Evolutionary conservation across 768 basidiomycete genomes (phyloP), one percentile per base, ranked within the genome.

Genomic region (Cyathus striatus): DNA sequence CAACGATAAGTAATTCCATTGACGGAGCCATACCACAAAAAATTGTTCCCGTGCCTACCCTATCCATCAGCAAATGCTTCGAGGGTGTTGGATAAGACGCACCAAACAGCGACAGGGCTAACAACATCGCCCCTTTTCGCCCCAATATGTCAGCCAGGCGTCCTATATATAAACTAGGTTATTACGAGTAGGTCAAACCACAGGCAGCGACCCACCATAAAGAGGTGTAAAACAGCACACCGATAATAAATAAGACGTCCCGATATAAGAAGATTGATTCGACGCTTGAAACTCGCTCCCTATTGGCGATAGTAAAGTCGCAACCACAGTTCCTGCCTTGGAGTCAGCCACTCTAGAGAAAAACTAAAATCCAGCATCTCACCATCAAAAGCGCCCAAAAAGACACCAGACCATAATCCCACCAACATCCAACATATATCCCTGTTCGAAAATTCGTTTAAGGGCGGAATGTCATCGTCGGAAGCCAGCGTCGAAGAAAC

Each of bases 141-240:
- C 89, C 89, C 48, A 92, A 61, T 53, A 91, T 88, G 65, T 92
- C 89, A 45, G 90, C 78, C 47, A 92, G 69, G 47, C 87, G 81
- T 47, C 88, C 88, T 90, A 58, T 55, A 49, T 43, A 43, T 42
- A 45, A 36, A 43, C 23, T 51, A 42, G 60, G 52, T 10, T 20
- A 36, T 13, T 18, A 36, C n/a, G n/a, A n/a, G n/a, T n/a, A n/a
- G n/a, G n/a, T n/a, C n/a, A n/a, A n/a, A n/a, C n/a, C n/a, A n/a
- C n/a, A n/a, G n/a, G n/a, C n/a, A n/a, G n/a, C n/a, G n/a, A 32
- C 74, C 52, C 48, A 82, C 89, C 89, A 70, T 90, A 90, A 49
- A 91, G 64, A 45, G 90, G 92, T 17, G 91, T 91, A 61, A 93
- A 92, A 65, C 88, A 92, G 56, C 90, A 92, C 30, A 92, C 79